These are phyloP conservation scores for Ogataea philodendri DNA, from an alignment of 805 yeast genomes.

Conservation along the genomic window DNA sequence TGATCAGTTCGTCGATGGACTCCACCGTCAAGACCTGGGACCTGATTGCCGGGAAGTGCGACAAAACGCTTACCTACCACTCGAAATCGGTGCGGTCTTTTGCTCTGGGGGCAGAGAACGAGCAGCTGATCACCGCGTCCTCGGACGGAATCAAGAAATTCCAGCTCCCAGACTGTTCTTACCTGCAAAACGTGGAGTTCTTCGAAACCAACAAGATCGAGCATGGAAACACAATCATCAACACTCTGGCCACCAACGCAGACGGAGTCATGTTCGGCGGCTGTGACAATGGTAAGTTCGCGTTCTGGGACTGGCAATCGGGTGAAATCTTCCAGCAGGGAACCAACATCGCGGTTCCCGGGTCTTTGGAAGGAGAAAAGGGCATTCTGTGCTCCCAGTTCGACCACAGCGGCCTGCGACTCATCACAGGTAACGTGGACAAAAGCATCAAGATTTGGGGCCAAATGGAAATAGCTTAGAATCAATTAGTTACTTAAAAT, in stretches of 20 bases:
- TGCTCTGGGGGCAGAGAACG: slow-evolving; percentile 63
- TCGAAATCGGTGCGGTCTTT: slow-evolving; percentile 76
- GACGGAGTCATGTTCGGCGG: slow-evolving; percentile 74
- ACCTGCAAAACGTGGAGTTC: slow-evolving; percentile 50
- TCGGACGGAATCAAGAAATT: slow-evolving; percentile 82
- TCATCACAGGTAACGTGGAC: slow-evolving; percentile 89
- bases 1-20: slow-evolving; percentile 81
- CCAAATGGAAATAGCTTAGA: no score
- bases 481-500: slow-evolving; percentile 45
- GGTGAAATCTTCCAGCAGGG: slow-evolving; percentile 62
- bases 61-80: slow-evolving; percentile 78
- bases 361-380: slow-evolving; percentile 62
- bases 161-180: slow-evolving; percentile 74
- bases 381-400: slow-evolving; percentile 71
- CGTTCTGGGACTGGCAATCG: slow-evolving; percentile 72
- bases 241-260: slow-evolving; percentile 61
- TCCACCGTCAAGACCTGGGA: slow-evolving; percentile 90
- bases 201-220: slow-evolving; percentile 37
- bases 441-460: slow-evolving; percentile 79
- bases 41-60: slow-evolving; percentile 70
- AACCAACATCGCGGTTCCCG: slow-evolving; percentile 59
- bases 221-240: slow-evolving; percentile 49
- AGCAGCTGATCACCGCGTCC: slow-evolving; percentile 77
- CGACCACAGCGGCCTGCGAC: slow-evolving; percentile 75
- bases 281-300: slow-evolving; percentile 76